Evolutionary conservation across 2,329 filamentous ascomycete species (phyloP).

Genomic region (Periconia sp.): DNA sequence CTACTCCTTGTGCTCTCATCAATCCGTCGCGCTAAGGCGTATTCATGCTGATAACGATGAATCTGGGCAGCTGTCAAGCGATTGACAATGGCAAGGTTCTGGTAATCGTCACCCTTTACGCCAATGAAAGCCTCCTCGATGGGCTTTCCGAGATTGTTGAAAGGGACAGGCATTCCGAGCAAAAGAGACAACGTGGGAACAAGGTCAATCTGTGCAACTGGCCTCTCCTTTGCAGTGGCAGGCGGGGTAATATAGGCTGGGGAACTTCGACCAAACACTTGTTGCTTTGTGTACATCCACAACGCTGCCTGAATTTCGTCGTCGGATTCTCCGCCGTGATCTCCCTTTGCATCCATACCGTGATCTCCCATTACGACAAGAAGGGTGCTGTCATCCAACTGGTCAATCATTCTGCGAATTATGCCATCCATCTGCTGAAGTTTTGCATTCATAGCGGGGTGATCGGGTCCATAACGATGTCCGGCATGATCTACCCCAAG

Average conservation of each 20-base stretch:
- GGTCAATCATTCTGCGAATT: slow-evolving; percentile 68
- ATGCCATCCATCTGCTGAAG: slow-evolving; percentile 87
- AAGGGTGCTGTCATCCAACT: slow-evolving; percentile 81
- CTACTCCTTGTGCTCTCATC: slow-evolving; percentile 61
- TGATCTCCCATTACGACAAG: slow-evolving; percentile 98
- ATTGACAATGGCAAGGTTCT: slow-evolving; percentile 75
- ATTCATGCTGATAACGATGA: slow-evolving; percentile 83
- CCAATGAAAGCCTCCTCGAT: slow-evolving; percentile 93
- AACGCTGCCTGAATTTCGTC: slow-evolving; percentile 92
- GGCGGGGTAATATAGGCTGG: slow-evolving; percentile 61
- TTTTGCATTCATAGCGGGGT: slow-evolving; percentile 88
- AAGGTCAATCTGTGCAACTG: slow-evolving; percentile 86
- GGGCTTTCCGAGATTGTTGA: slow-evolving; percentile 89
- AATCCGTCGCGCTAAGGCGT: slow-evolving; percentile 71
- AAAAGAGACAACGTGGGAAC: slow-evolving; percentile 89
- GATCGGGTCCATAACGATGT: slow-evolving; percentile 91
- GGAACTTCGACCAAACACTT: slow-evolving; percentile 76
- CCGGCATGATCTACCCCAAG: slow-evolving; percentile 96
- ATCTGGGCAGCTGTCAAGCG: slow-evolving; percentile 82
- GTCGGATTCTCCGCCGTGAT: slow-evolving; percentile 97
- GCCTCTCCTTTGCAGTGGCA: slow-evolving; percentile 72
- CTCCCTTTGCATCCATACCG: slow-evolving; percentile 95
- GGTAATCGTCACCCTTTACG: slow-evolving; percentile 67
- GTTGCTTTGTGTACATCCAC: slow-evolving; percentile 97
- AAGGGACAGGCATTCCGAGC: slow-evolving; percentile 88